A percentile compares a stretch with the other conserved stretches of the same genome.
Conservation (phyloP, 116 monocot genomes). For the Iris pallida region DNA sequence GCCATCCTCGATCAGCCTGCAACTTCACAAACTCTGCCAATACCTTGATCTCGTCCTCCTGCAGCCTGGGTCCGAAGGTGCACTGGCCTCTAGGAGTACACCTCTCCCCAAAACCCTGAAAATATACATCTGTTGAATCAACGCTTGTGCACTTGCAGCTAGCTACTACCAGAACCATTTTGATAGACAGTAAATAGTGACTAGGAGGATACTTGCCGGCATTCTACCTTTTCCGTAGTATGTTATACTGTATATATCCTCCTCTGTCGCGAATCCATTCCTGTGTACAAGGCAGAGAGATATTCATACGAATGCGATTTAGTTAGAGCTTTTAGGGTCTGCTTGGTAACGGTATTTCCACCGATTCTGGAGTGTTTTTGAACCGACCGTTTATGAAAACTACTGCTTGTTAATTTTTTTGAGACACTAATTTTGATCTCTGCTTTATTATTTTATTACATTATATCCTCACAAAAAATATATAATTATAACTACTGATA, state of each 20-base stretch:
- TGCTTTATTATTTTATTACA: no score
- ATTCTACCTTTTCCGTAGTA: conserved; percentile 92
- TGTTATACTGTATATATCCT: conserved; percentile 81
- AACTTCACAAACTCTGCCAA: conserved; percentile 74
- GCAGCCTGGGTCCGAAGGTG: conserved; percentile 71
- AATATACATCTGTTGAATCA: neutral
- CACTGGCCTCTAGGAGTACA: conserved; percentile 90
- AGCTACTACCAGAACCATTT: neutral
- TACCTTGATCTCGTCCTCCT: conserved; percentile 80
- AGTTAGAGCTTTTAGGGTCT: neutral
- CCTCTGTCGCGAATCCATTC: conserved; percentile 60
- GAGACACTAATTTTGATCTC: no score
- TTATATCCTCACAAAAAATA: no score
- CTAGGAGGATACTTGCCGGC: conserved; percentile 51
- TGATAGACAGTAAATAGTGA: neutral
- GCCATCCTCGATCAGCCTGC: conserved; percentile 85
- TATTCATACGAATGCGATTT: neutral
- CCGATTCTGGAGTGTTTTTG: no score
- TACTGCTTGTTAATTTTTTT: no score
- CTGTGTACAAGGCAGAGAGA: no score
- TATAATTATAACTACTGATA: no score
- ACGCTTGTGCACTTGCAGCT: neutral
- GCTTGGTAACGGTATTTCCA: no score
- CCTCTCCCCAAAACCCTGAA: conserved; percentile 88
- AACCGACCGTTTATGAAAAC: no score